Percentiles rank a stretch among this genome's conserved stretches.
These are phyloP conservation scores for Kodamaea alishanica DNA, from an alignment of 1,139 yeast species.

Conservation along the genomic window DNA sequence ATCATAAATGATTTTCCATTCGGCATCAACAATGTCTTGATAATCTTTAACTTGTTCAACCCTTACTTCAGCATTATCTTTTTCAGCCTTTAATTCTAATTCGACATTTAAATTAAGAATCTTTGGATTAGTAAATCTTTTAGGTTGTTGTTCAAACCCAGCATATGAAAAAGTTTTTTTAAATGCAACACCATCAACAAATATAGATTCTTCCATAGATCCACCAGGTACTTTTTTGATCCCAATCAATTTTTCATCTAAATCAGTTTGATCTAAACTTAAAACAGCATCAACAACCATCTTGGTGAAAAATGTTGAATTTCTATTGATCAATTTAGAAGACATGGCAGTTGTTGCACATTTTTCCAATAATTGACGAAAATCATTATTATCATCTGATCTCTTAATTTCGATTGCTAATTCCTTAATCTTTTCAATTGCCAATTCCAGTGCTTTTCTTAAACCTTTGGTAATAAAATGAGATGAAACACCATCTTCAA, in stretches of 20 bases:
- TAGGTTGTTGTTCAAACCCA: slow-evolving; percentile 98
- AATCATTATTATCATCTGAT: slow-evolving; percentile 43
- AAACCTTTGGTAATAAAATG: slow-evolving; percentile 86
- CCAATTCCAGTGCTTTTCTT: slow-evolving; percentile 75
- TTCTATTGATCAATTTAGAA: slow-evolving; percentile 83
- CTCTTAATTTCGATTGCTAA: slow-evolving; percentile 66
- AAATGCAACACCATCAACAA: slow-evolving; percentile 93
- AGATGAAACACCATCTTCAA: slow-evolving; percentile 94
- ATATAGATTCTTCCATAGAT: slow-evolving; percentile 86
- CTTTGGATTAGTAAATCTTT: slow-evolving; percentile 73
- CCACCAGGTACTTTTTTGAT: slow-evolving; percentile 96
- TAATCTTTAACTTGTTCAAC: slow-evolving; percentile 91
- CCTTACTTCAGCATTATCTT: slow-evolving; percentile 98
- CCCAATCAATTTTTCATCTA: slow-evolving; percentile 89
- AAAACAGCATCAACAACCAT: slow-evolving; percentile 97
- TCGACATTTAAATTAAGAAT: slow-evolving; percentile 86
- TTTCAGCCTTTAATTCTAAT: slow-evolving; percentile 94
- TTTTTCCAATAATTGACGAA: slow-evolving; percentile 76
- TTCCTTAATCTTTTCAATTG: slow-evolving; percentile 69
- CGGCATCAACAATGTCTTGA: slow-evolving; percentile 97
- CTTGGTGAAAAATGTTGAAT: slow-evolving; percentile 84
- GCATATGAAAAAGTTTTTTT: slow-evolving; percentile 96
- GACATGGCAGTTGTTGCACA: slow-evolving; percentile 98
- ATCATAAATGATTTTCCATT: slow-evolving; percentile 89
- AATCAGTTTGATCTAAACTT: slow-evolving; percentile 75